Conservation (phyloP, 2,329 filamentous ascomycete genomes). For the Trichocomaceae sp. region DNA sequence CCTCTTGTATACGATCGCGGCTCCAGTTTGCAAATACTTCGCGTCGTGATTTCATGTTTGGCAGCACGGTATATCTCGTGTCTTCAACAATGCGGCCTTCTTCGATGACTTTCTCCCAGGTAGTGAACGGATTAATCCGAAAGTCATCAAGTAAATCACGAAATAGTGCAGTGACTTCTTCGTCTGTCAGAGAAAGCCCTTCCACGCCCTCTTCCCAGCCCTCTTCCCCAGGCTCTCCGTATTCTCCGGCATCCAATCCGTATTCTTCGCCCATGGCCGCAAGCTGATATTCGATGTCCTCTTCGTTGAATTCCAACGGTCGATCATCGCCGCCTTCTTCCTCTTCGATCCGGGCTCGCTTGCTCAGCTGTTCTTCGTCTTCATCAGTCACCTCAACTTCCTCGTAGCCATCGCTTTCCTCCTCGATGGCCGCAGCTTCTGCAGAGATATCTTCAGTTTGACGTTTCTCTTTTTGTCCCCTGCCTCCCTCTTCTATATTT, state of each 20-base stretch:
- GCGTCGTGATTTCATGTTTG: slow-evolving; percentile 71
- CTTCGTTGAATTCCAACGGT: slow-evolving; percentile 77
- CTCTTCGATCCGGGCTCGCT: slow-evolving; percentile 48
- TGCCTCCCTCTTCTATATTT: slow-evolving; percentile 7
- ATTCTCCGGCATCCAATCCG: slow-evolving; percentile 68
- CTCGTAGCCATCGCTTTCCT: slow-evolving; percentile 67
- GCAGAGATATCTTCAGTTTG: slow-evolving; percentile 10
- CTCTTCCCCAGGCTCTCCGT: slow-evolving; percentile 55
- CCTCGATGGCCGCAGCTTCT: slow-evolving; percentile 29
- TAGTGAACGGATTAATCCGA: slow-evolving; percentile 74
- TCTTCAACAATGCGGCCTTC: slow-evolving; percentile 78
- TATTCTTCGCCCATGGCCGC: slow-evolving; percentile 85
- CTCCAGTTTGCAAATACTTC: slow-evolving; percentile 84
- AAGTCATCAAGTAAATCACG: slow-evolving; percentile 79
- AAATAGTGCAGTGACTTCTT: slow-evolving; percentile 73
- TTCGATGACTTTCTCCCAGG: slow-evolving; percentile 86
- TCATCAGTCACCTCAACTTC: slow-evolving; percentile 65
- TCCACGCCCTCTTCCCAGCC: slow-evolving; percentile 65
- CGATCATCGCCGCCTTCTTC: slow-evolving; percentile 41
- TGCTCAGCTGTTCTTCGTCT: slow-evolving; percentile 44
- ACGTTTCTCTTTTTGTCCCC: slow-evolving; percentile 13
- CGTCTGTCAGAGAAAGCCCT: slow-evolving; percentile 62
- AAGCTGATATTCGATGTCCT: slow-evolving; percentile 88
- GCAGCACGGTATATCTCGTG: slow-evolving; percentile 73
- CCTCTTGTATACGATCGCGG: slow-evolving; percentile 63